phyloP scores from a whole-genome alignment of 208 protist species.

The Porcisia deanei region DNA sequence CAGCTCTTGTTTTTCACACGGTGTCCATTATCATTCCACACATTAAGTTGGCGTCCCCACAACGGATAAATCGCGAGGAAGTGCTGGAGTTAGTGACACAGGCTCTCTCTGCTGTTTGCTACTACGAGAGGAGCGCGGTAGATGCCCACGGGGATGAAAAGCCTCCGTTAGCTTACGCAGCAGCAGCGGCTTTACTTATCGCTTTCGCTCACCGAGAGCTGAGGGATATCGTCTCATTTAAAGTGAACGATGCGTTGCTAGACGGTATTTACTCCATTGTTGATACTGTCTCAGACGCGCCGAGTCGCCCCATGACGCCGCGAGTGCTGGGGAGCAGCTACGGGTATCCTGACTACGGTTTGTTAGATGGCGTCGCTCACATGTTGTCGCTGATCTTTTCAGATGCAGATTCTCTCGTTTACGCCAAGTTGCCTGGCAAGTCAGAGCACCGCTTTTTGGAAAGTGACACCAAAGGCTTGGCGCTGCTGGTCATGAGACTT shows the following conservation, averaged over 20 bases:
- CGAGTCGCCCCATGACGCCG: constrained; percentile 40
- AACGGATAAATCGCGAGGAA: constrained; percentile 73
- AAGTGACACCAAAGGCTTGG: constrained; percentile 52
- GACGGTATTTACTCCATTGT: constrained; percentile 54
- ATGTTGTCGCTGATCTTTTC: constrained; percentile 88
- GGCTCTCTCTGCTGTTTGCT: constrained; percentile 65
- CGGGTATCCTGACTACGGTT: constrained; percentile 87
- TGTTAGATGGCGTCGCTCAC: constrained; percentile 88
- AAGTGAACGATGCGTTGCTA: constrained; percentile 46
- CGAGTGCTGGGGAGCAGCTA: constrained; percentile 85
- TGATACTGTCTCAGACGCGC: constrained; percentile 32
- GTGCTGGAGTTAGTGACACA: constrained; percentile 64
- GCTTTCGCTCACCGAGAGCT: constrained; percentile 85
- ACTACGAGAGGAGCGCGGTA: constrained; percentile 36
- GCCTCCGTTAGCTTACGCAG: constrained; percentile 60
- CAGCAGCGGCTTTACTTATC: constrained; percentile 72
- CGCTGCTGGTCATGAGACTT: constrained; percentile 55
- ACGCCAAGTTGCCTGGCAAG: constrained; percentile 31
- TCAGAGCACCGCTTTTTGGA: constrained; percentile 49
- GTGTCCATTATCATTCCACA: constrained; percentile 79
- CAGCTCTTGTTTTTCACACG: constrained; percentile 73
- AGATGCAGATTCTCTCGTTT: constrained; percentile 67
- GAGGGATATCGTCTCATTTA: constrained; percentile 78
- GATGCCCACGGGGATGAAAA: constrained; percentile 31
- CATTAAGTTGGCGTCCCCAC: constrained; percentile 84